A percentile compares a stretch with the other conserved stretches of the same genome.
phyloP scores from a whole-genome alignment of 2,329 filamentous ascomycete species.

The Diaporthe eres region DNA sequence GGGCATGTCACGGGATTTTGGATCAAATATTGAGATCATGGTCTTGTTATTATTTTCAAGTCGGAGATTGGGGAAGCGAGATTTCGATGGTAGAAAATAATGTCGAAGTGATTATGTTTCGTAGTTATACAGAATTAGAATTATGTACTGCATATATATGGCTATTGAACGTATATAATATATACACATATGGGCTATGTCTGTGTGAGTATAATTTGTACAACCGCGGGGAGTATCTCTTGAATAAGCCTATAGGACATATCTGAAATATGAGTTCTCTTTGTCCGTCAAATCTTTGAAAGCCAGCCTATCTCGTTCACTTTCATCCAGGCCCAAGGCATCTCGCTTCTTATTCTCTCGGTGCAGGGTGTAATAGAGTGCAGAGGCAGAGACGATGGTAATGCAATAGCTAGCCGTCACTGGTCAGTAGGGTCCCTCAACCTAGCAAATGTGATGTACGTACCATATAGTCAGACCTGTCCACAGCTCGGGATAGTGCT shows the following conservation, averaged over 20 bases:
- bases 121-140: not conserved
- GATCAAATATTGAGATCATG: not conserved
- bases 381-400: slow-evolving; percentile 69
- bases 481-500: slow-evolving; percentile 64
- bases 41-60: not conserved
- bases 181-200: not conserved
- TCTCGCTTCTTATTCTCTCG: slow-evolving; percentile 70
- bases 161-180: not conserved
- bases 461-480: slow-evolving; percentile 75
- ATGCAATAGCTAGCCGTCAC: slow-evolving; percentile 28
- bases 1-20: not conserved
- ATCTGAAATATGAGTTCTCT: slow-evolving; percentile 77
- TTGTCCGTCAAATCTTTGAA: slow-evolving; percentile 79
- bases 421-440: not conserved
- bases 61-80: not conserved
- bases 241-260: slow-evolving; percentile 60
- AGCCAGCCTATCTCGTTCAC: slow-evolving; percentile 73
- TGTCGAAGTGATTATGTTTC: not conserved
- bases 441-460: slow-evolving; percentile 69
- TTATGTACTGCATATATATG: not conserved
- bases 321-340: slow-evolving; percentile 65
- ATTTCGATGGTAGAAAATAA: no score
- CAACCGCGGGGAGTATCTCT: not conserved
- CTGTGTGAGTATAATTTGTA: not conserved
- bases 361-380: slow-evolving; percentile 71